Conservation (phyloP, 768 basidiomycete species). For the Leccinum fibrillosum region DNA sequence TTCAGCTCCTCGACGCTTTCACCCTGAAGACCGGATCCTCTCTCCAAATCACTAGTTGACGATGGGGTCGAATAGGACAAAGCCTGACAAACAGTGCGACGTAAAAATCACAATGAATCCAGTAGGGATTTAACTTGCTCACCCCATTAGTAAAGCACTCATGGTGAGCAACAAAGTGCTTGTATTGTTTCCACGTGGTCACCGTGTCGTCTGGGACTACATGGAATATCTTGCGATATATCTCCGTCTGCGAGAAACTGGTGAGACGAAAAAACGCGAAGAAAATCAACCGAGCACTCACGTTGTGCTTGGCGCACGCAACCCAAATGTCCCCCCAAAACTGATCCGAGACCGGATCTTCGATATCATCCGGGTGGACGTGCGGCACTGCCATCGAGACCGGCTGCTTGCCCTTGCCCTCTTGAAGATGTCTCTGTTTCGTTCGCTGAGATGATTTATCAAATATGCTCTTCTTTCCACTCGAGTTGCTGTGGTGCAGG, state of each 20-base stretch:
- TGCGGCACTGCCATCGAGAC: slow-evolving; percentile 63
- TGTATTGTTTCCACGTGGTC: slow-evolving; percentile 95
- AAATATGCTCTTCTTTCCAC: slow-evolving; percentile 48
- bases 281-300: slow-evolving; percentile 37
- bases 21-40: slow-evolving; percentile 10
- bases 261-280: neutral
- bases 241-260: slow-evolving; percentile 67
- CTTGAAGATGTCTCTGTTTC: slow-evolving; percentile 54
- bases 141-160: slow-evolving; percentile 73
- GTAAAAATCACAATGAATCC: neutral
- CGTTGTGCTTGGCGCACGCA: slow-evolving; percentile 84
- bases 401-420: slow-evolving; percentile 54
- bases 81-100: slow-evolving; percentile 33
- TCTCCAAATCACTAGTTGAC: slow-evolving; percentile 50
- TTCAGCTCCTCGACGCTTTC: slow-evolving; percentile 19
- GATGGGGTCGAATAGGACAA: slow-evolving; percentile 43
- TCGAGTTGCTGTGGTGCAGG: slow-evolving; percentile 40
- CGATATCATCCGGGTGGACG: slow-evolving; percentile 75
- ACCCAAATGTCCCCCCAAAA: slow-evolving; percentile 95
- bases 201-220: slow-evolving; percentile 90
- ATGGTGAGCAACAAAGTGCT: slow-evolving; percentile 75
- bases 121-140: slow-evolving; percentile 20
- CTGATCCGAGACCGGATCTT: slow-evolving; percentile 80
- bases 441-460: slow-evolving; percentile 49
- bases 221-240: slow-evolving; percentile 93